These are phyloP conservation scores for Udeniomyces megalosporus DNA, from an alignment of 768 basidiomycete genomes.

Conservation along the genomic window DNA sequence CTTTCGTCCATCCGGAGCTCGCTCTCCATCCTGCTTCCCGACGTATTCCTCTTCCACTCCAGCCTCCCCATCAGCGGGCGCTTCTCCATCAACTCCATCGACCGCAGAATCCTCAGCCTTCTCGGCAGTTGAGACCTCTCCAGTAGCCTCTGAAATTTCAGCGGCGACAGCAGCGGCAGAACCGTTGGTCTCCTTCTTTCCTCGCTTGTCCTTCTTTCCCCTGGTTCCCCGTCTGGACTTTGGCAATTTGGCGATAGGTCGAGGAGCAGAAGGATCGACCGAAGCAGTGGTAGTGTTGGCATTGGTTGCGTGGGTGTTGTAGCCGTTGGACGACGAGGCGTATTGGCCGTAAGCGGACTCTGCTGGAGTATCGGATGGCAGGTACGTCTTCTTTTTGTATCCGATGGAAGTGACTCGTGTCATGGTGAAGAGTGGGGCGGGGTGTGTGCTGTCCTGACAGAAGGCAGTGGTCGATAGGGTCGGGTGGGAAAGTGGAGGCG, in stretches of 20 bases:
- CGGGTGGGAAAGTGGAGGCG: too few relatives aligned
- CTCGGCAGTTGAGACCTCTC: neutral
- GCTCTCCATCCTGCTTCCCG: neutral
- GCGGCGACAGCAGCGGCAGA: neutral
- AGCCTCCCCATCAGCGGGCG: neutral
- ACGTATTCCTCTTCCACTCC: neutral
- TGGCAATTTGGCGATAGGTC: neutral
- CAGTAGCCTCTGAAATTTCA: neutral
- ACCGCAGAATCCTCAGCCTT: neutral
- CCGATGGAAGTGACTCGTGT: conserved; percentile 13
- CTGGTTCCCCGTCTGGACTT: conserved; percentile 11
- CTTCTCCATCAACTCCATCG: neutral
- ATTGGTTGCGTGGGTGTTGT: neutral
- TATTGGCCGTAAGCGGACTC: neutral
- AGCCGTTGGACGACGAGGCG: neutral
- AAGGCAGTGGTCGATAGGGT: neutral
- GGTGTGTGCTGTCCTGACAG: neutral
- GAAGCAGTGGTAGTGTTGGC: neutral
- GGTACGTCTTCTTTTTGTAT: conserved; percentile 11
- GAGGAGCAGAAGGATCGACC: neutral
- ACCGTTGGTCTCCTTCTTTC: neutral
- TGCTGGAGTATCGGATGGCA: neutral
- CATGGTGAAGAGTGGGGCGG: neutral
- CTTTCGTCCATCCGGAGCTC: conserved; percentile 3
- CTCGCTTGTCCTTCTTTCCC: conserved; percentile 13